phyloP scores from a whole-genome alignment of 495 filamentous ascomycete genomes.

The Sporormia fimetaria region DNA sequence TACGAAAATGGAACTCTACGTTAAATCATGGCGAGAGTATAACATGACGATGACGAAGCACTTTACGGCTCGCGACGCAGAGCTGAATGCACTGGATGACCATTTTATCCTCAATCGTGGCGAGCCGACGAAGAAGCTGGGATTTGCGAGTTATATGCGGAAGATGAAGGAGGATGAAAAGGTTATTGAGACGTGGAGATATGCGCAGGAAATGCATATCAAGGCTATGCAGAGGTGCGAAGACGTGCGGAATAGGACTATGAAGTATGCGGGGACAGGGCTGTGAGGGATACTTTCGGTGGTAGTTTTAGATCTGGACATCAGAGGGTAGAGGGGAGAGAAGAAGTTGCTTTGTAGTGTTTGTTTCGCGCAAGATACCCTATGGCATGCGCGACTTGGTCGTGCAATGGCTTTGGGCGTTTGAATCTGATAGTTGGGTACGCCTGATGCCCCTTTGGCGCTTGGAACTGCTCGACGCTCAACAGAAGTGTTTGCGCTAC shows the following conservation, averaged over 20 bases:
- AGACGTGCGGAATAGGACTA: constrained; percentile 29
- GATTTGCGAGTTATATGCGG: constrained; percentile 47
- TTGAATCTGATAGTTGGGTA: too few species aligned
- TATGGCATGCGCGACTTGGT: too few species aligned
- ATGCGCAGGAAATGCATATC: constrained; percentile 52
- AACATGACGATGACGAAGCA: constrained; percentile 54
- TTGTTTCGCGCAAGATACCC: too few species aligned
- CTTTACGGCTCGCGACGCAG: constrained; percentile 49
- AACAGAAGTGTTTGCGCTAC: too few species aligned
- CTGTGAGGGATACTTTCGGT: too few species aligned
- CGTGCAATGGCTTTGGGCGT: too few species aligned
- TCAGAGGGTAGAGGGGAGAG: too few species aligned
- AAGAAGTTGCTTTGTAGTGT: too few species aligned
- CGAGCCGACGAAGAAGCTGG: constrained; percentile 37
- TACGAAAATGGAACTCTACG: constrained; percentile 52
- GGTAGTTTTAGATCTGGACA: too few species aligned
- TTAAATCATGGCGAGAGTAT: constrained; percentile 56
- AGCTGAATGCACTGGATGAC: constrained; percentile 18
- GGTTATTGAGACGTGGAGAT: constrained; percentile 53
- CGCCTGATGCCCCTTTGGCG: too few species aligned
- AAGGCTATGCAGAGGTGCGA: constrained; percentile 49
- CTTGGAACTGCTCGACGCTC: too few species aligned
- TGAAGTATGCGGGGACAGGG: constrained; percentile 1
- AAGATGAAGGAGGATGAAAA: constrained; percentile 52
- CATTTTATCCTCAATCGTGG: constrained; percentile 49